Evolutionary conservation across 768 basidiomycete genomes (phyloP), one percentile per base, ranked within the genome.

Genomic region (Lepiota venenata): DNA sequence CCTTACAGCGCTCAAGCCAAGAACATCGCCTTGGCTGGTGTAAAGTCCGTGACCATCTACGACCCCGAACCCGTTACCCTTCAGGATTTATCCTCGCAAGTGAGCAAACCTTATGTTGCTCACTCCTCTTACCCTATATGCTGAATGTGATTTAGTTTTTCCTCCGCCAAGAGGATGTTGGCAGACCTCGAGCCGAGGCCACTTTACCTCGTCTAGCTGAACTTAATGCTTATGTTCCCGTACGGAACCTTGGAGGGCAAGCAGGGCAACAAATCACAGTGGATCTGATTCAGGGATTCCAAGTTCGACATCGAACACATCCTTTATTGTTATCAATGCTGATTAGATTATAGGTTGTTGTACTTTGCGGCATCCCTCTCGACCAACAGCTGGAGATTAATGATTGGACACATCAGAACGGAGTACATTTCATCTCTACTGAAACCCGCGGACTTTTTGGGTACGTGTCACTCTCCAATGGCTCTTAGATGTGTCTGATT

Each of bases 381-480:
- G 77, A 78, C 56, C 92, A 93, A 65, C 95, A 96, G 67, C 68
- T 98, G 37, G 91, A 96, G 69, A 93, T 99, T 68, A 91, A 99
- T 69, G 90, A 93, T 55, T 99, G 91, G 87, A 93, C 94, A 12
- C 93, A 94, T 65, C 67, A 77, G 56, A 90, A 95, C 64, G 90
- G 87, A 10, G 84, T 98, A 47, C 86, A 88, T 66, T 98, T 99
- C 74, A 87, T 97, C 63, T 75, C 93, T 48, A 85, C 96, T 16
- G 93, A 93, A 64, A 93, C 93, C 29, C 83, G 86, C 54, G 97
- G 97, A 41, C 80, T 99, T 22, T 99, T 99, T 65, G 96, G 92
- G 95, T 96, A 67, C 57, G 80, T 50, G 12, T 3, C 3, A 22
- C 36, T 12, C 46, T 42, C 48, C 21, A 7, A 14, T 25, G 7